Evolutionary conservation across 257 asterid species (phyloP).

Genomic region (Jacaranda copaia): DNA sequence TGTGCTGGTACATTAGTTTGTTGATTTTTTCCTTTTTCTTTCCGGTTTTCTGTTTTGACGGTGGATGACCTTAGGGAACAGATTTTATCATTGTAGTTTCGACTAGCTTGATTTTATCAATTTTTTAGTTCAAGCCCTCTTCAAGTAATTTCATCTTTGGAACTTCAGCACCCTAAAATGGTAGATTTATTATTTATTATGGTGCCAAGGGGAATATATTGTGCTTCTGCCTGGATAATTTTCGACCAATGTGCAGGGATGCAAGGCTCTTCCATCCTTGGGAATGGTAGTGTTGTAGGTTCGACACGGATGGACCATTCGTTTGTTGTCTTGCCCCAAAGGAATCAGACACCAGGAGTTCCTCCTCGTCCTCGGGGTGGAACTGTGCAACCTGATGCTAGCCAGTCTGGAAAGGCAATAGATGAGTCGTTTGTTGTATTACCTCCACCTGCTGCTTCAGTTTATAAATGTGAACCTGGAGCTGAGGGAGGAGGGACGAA

Average conservation of each 20-base stretch:
- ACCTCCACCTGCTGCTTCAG: conserved; percentile 99
- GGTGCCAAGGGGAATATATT: conserved; percentile 2
- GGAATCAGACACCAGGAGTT: conserved; percentile 67
- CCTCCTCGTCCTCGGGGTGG: conserved; percentile 81
- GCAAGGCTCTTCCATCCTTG: conserved; percentile 79
- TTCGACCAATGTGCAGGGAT: conserved; percentile 59
- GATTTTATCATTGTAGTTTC: background rate
- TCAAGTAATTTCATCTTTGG: no score
- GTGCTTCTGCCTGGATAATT: conserved; percentile 33
- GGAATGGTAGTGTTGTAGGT: conserved; percentile 65
- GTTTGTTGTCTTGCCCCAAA: conserved; percentile 85
- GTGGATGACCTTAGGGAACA: background rate
- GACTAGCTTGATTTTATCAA: conserved; percentile 10
- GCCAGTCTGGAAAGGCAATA: conserved; percentile 82
- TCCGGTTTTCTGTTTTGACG: background rate
- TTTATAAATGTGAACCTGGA: conserved; percentile 77
- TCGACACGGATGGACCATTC: conserved; percentile 89
- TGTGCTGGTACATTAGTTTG: background rate
- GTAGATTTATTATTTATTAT: background rate
- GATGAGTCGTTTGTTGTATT: conserved; percentile 96
- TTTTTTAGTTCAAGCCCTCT: no score
- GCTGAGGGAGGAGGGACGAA: conserved; percentile 70
- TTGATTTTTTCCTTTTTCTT: background rate
- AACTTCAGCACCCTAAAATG: conserved; percentile 21
- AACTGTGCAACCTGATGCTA: conserved; percentile 57